Conservation (phyloP, 2,329 filamentous ascomycete genomes). For the Penicillium glabrum region DNA sequence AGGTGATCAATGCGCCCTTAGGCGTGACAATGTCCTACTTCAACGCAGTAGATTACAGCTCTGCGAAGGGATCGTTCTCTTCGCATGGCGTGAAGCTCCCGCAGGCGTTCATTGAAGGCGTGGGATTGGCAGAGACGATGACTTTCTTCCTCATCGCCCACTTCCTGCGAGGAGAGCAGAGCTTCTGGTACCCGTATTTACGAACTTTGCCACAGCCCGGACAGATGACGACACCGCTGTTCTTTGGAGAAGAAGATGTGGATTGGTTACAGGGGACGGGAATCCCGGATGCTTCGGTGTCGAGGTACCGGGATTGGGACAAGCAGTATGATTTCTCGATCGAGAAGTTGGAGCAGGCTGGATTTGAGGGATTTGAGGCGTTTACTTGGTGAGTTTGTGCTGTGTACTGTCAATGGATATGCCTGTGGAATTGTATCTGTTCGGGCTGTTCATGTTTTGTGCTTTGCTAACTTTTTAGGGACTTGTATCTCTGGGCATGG, state of each 20-base stretch:
- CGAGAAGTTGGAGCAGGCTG: constrained; percentile 29
- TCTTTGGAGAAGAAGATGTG: constrained; percentile 63
- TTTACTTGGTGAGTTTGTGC: constrained; percentile 42
- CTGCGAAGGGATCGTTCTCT: constrained; percentile 20
- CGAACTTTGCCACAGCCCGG: constrained; percentile 63
- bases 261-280: constrained; percentile 46
- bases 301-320: constrained; percentile 36
- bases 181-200: constrained; percentile 71
- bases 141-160: constrained; percentile 71
- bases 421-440: not conserved
- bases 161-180: constrained; percentile 57
- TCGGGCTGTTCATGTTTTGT: not conserved
- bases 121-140: constrained; percentile 61
- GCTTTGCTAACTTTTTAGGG: constrained; percentile 30
- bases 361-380: constrained; percentile 29
- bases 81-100: constrained; percentile 48
- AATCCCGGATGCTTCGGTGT: constrained; percentile 34
- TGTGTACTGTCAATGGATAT: not conserved
- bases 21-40: constrained; percentile 39
- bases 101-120: constrained; percentile 48
- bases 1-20: constrained; percentile 37
- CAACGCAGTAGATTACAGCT: constrained; percentile 31
- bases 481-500: constrained; percentile 48
- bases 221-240: constrained; percentile 61
- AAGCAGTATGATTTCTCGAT: constrained; percentile 38